These are phyloP conservation scores for Marvania coccoides DNA, from an alignment of 139 green algal genomes.

Conservation along the genomic window DNA sequence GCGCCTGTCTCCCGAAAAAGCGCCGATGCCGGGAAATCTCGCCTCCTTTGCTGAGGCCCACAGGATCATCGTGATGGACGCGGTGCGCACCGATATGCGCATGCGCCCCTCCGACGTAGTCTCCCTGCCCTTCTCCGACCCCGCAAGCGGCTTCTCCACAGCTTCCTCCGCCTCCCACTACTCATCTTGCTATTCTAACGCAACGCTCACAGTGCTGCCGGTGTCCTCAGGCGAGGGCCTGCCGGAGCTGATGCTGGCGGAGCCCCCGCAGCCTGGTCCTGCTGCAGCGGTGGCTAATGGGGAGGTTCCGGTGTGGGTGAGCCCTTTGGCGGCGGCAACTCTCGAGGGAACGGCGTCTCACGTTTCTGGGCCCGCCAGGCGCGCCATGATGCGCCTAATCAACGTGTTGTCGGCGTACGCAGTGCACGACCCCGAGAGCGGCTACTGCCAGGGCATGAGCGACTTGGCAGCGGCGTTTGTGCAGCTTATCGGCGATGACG, in stretches of 20 bases:
- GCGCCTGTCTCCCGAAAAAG: background rate
- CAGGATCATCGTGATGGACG: constrained; percentile 65
- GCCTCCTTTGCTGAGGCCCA: constrained; percentile 57
- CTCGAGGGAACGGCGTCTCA: constrained; percentile 29
- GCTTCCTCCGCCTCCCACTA: too few species aligned
- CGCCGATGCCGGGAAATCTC: constrained; percentile 37
- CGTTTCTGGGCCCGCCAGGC: constrained; percentile 24
- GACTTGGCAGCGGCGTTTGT: constrained; percentile 80
- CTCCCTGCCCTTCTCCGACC: too few species aligned
- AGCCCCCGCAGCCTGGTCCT: background rate
- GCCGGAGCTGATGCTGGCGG: constrained; percentile 30
- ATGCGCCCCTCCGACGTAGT: background rate
- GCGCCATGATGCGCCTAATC: constrained; percentile 48
- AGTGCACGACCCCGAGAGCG: constrained; percentile 65
- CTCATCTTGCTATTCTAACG: too few species aligned
- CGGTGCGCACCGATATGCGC: constrained; percentile 39
- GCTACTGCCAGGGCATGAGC: constrained; percentile 87
- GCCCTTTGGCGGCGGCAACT: constrained; percentile 19
- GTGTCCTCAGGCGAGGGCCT: constrained; percentile 18
- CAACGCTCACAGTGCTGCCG: constrained; percentile 14
- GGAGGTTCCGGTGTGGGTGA: constrained; percentile 24
- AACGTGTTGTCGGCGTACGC: constrained; percentile 75
- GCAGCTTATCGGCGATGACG: constrained; percentile 68
- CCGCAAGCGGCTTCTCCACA: too few species aligned
- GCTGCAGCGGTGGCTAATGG: background rate